Base-by-base conservation (phyloP, 306 rosid species). In the Casuarina glauca region DNA sequence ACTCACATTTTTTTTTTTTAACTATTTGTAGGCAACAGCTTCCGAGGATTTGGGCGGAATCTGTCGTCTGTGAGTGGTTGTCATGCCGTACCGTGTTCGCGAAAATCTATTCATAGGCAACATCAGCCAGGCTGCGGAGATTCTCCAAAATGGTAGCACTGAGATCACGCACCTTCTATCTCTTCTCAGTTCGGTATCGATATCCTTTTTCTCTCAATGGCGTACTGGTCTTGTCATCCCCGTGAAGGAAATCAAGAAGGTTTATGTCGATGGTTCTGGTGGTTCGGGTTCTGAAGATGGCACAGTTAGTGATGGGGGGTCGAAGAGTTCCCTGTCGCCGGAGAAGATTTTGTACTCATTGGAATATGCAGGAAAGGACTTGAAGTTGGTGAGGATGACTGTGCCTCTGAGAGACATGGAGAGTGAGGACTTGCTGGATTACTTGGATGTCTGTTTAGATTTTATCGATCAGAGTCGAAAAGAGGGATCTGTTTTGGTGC, bases 361-460 rank as follows among this genome's bases (percentile, higher is more conserved):
- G 80, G 99, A 95, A 81, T 73, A 87, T 68, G 97, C 97, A 4
- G 99, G 99, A 0, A 80, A 84, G 66, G 97, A 93, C 81, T 74
- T 95, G 77, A 91, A 88, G 84, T 77, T 89, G 17, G 93, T 93
- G 7, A 82, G 99, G 71, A 93, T 95, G 97, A 97, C 91, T 6
- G 96, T 95, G 69, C 96, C 96, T 5, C 70, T 95, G n/a, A 87
- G 82, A 67, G 99, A 95, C 76, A 93, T 87, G 53, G 99, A 95
- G 82, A 86, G 77, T 63, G 97, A 93, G 81, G 81, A 91, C 78
- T 46, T 93, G 70, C 74, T 95, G 84, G 99, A 95, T 84, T 86
- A 87, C 83, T 83, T 95, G 84, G 92, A 95, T 4, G 93, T 84
- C 16, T 95, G 96, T 81, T 82, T 93, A 68, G 91, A 93, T 82